These are phyloP conservation scores for Salvia miltiorrhiza DNA, from an alignment of 257 asterid species.

Conservation along the genomic window DNA sequence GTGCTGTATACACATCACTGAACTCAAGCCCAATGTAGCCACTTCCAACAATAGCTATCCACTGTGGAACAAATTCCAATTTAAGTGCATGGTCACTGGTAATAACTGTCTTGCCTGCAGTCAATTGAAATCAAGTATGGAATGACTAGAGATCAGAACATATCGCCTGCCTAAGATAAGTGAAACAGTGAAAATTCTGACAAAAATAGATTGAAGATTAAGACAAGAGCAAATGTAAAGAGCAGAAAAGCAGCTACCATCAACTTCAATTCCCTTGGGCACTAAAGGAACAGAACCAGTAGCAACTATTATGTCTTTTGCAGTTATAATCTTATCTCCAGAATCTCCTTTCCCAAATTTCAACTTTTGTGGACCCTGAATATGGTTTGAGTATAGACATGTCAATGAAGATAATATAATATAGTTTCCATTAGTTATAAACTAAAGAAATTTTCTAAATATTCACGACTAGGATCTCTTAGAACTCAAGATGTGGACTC, in stretches of 20 bases:
- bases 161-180: neutral
- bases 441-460: neutral
- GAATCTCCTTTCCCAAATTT: conserved; percentile 65
- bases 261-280: conserved; percentile 97
- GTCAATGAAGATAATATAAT: neutral
- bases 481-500: conserved; percentile 24
- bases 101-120: conserved; percentile 88
- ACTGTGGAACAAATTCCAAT: conserved; percentile 81
- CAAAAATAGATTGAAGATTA: conserved; percentile 16
- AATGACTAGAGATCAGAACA: conserved; percentile 6
- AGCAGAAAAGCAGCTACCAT: conserved; percentile 56
- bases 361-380: conserved; percentile 95
- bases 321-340: conserved; percentile 62
- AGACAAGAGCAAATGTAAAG: conserved; percentile 16
- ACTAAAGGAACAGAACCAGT: conserved; percentile 91
- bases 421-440: neutral
- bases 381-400: conserved; percentile 13
- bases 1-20: conserved; percentile 96
- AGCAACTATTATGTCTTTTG: conserved; percentile 89
- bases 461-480: conserved; percentile 2
- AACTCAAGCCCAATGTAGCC: conserved; percentile 97
- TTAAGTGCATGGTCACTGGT: conserved; percentile 97
- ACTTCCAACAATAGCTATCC: conserved; percentile 98
- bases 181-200: conserved; percentile 3
- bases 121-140: conserved; percentile 9